Conservation (phyloP, 805 yeast species). For the Lipomyces anomalus region DNA sequence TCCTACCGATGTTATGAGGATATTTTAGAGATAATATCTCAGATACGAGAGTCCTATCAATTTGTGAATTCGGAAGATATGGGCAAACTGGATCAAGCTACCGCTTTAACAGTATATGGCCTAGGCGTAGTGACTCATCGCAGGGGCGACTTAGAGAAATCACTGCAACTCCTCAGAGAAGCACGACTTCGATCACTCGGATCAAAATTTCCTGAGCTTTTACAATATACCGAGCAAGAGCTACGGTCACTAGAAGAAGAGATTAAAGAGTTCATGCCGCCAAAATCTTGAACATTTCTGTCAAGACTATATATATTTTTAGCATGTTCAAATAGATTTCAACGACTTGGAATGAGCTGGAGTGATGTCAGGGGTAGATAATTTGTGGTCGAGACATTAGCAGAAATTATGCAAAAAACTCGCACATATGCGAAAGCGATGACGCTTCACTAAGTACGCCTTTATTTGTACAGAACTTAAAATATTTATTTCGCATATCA, state of each 20-base stretch:
- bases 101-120: not conserved
- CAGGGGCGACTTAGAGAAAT: not conserved
- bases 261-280: no score
- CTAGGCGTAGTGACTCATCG: not conserved
- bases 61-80: not conserved
- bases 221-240: not conserved
- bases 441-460: no score
- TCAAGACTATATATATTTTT: no score
- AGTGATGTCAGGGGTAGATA: no score
- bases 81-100: not conserved
- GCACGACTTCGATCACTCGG: not conserved
- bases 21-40: not conserved
- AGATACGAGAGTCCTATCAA: not conserved
- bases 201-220: not conserved
- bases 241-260: not conserved
- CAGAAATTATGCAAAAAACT: no score
- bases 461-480: no score
- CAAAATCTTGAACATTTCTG: no score
- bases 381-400: no score
- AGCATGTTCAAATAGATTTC: no score
- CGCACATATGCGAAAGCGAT: no score
- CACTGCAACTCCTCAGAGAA: not conserved
- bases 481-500: no score
- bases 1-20: not conserved
- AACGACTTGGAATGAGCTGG: no score